phyloP scores from a whole-genome alignment of 202 grass and related monocot genomes.

The Musa balbisiana region DNA sequence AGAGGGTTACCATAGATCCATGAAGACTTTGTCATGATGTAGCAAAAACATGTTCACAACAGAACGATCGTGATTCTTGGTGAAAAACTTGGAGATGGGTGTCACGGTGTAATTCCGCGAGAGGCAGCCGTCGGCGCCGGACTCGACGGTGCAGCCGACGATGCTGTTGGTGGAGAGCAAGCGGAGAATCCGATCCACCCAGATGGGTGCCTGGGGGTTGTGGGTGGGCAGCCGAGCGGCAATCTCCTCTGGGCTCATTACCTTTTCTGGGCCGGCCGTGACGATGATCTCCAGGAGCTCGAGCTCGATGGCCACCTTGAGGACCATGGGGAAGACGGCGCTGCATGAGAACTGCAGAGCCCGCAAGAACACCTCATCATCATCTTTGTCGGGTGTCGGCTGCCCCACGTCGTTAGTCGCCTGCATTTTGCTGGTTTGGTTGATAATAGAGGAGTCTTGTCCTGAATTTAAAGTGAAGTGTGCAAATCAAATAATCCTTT shows the following conservation, averaged over 20 bases:
- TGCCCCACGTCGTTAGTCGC: not conserved
- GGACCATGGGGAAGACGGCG: conserved; percentile 94
- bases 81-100: conserved; percentile 73
- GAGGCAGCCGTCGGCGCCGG: conserved; percentile 31
- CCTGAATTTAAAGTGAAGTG: no score
- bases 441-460: no score
- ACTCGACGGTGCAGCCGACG: conserved; percentile 34
- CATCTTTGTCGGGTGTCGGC: conserved; percentile 18
- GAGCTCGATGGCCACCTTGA: conserved; percentile 62
- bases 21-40: conserved; percentile 70
- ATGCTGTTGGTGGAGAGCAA: conserved; percentile 55
- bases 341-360: conserved; percentile 54
- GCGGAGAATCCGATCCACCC: conserved; percentile 69
- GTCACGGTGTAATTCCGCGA: conserved; percentile 30
- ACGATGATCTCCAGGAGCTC: conserved; percentile 44
- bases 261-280: conserved; percentile 18
- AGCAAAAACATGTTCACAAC: conserved; percentile 58
- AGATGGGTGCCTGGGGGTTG: conserved; percentile 38
- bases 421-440: no score
- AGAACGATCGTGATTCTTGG: conserved; percentile 61
- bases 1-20: not conserved
- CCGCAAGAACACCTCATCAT: conserved; percentile 70
- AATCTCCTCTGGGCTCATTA: conserved; percentile 40
- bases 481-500: no score
- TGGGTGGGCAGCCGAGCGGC: conserved; percentile 35